These are phyloP conservation scores for Pythium myriotylum DNA, from an alignment of 352 stramenopile genomes.

Conservation along the genomic window DNA sequence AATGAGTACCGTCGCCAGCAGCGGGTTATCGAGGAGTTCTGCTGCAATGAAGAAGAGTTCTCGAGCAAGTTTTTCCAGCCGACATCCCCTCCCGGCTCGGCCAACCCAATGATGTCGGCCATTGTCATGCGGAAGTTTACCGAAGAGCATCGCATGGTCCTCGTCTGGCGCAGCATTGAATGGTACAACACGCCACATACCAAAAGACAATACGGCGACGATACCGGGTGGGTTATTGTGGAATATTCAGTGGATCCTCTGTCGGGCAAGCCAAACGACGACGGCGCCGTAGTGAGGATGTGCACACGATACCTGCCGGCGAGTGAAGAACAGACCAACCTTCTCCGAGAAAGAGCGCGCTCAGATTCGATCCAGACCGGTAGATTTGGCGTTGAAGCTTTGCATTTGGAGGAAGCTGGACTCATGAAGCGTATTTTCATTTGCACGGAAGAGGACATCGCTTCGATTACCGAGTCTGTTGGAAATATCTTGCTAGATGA, in stretches of 20 bases:
- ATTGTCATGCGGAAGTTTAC: slow-evolving; percentile 15
- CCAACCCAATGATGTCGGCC: background rate
- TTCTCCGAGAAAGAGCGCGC: background rate
- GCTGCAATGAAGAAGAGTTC: slow-evolving; percentile 15
- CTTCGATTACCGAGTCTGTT: background rate
- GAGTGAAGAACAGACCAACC: slow-evolving; percentile 2
- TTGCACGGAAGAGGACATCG: slow-evolving; percentile 1
- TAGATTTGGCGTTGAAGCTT: too few species aligned
- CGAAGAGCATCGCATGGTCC: slow-evolving; percentile 1
- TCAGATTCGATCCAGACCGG: background rate
- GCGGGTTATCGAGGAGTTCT: slow-evolving; percentile 4
- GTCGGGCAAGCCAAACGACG: background rate
- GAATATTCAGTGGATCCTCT: background rate
- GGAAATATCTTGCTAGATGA: slow-evolving; percentile 7
- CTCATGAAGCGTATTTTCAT: background rate
- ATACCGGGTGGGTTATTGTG: slow-evolving; percentile 13
- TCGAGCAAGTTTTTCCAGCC: background rate
- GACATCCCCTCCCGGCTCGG: background rate
- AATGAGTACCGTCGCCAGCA: slow-evolving; percentile 16
- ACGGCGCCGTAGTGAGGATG: slow-evolving; percentile 1
- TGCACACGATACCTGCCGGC: slow-evolving; percentile 17
- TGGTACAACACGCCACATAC: background rate
- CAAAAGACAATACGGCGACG: slow-evolving; percentile 10
- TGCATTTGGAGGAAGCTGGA: too few species aligned
- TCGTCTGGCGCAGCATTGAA: slow-evolving; percentile 16